Evolutionary conservation across 257 asterid species (phyloP), one percentile per base, ranked within the genome.

Genomic region (Solanum paucissectum): DNA sequence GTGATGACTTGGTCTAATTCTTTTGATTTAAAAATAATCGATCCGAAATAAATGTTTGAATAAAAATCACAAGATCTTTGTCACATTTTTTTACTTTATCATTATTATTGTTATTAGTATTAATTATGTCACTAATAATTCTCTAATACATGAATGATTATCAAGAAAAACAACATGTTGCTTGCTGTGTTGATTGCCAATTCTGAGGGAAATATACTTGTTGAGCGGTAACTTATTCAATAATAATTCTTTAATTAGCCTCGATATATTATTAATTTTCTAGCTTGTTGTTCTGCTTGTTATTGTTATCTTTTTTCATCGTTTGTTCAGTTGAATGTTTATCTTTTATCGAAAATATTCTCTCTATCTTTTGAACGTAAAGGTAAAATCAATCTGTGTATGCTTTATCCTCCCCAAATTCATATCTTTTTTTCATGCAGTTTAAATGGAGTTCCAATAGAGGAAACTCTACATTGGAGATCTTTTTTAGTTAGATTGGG

Each of bases 401-500:
- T 8, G 0, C 32, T 62, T 2, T 62, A 8, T 58, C 68, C 2
- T 58, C 27, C 27, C 1, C 5, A 58, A 8, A 58, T 2, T 52
- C 27, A 0, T 21, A 4, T 4, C 4, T 21, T 14, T 8, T 82
- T 1, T 68, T 0, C 29, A 58, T 92, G 90, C 87, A 96, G 99
- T 76, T 95, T 95, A 90, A 95, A 95, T 90, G 99, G 99, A 90
- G 98, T 97, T 68, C 99, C 98, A 60, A 94, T 98, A 0, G 99
- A 97, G 93, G 99, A 97, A 86, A 98, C 98, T 85, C 83, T 94
- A 81, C 99, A 97, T 86, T 95, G 99, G 99, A 93, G 99, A 90
- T 94, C 96, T 83, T 97, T 97, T 91, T 90, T 97, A 55, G 99
- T 97, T 79, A 97, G 94, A 90, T 91, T 97, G 64, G 99, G 98